phyloP scores from a whole-genome alignment of 306 rosid species.

The Mucuna pruriens region DNA sequence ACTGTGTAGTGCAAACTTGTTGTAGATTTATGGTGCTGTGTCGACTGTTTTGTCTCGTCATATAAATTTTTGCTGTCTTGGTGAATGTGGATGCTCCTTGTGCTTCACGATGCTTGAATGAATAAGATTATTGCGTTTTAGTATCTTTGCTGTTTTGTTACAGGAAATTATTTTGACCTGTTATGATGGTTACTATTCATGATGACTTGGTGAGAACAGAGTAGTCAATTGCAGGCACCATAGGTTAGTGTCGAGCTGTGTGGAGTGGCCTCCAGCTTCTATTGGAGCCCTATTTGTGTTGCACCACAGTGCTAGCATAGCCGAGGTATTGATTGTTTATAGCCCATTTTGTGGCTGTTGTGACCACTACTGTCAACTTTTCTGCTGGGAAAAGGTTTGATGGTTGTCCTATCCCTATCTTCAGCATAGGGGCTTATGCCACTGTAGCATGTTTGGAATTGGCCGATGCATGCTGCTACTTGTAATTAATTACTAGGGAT shows the following conservation, averaged over 20 bases:
- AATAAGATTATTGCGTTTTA: not conserved
- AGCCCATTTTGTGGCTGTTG: too few relatives aligned
- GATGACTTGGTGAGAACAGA: not conserved
- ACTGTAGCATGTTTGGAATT: not conserved
- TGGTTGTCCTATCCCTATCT: not conserved
- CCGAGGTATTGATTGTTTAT: too few relatives aligned
- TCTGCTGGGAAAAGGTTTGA: not conserved
- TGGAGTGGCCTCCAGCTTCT: constrained; percentile 15
- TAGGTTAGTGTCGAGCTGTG: not conserved
- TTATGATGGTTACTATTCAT: not conserved
- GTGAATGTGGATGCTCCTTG: not conserved
- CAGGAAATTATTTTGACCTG: not conserved
- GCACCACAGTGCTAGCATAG: not conserved
- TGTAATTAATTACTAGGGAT: not conserved
- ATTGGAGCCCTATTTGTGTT: not conserved
- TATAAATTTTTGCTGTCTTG: not conserved
- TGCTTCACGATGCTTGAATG: constrained; percentile 20
- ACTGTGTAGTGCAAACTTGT: constrained; percentile 4
- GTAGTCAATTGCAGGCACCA: not conserved
- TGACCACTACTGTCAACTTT: not conserved
- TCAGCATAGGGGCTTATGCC: not conserved
- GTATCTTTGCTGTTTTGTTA: not conserved
- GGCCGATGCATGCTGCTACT: not conserved
- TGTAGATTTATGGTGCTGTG: constrained; percentile 22
- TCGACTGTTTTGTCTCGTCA: not conserved